Conservation (phyloP, 2,329 filamentous ascomycete species). For the Amauroascus verrucosus region DNA sequence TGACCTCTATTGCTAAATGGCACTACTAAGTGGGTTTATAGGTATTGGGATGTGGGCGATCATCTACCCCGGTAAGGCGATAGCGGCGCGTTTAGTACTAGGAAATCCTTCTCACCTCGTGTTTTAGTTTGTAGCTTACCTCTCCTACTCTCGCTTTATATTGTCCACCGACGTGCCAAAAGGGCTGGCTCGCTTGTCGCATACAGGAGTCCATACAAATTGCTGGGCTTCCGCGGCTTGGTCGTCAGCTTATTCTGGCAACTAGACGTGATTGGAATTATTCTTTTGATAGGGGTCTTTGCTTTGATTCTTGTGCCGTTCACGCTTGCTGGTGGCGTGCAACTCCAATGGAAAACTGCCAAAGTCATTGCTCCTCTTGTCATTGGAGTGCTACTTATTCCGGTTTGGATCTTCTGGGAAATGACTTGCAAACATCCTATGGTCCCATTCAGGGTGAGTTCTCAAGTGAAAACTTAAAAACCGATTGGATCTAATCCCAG, state of each 20-base stretch:
- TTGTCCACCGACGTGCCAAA: slow-evolving; percentile 45
- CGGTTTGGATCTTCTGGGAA: slow-evolving; percentile 48
- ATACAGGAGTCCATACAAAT: slow-evolving; percentile 38
- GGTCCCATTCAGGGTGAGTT: slow-evolving; percentile 45
- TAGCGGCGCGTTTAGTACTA: not conserved
- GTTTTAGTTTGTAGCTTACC: slow-evolving; percentile 42
- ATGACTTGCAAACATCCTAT: slow-evolving; percentile 42
- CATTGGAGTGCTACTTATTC: slow-evolving; percentile 42
- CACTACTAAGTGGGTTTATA: slow-evolving; percentile 1
- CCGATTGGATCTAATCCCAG: slow-evolving; percentile 4
- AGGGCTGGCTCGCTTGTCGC: slow-evolving; percentile 40
- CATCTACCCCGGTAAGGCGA: slow-evolving; percentile 41
- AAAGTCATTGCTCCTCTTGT: slow-evolving; percentile 44
- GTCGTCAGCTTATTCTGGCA: slow-evolving; percentile 45
- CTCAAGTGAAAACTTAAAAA: no score
- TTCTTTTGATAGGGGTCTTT: slow-evolving; percentile 44
- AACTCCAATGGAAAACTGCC: slow-evolving; percentile 42
- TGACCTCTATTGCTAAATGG: not conserved
- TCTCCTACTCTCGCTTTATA: slow-evolving; percentile 43
- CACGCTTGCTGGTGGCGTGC: slow-evolving; percentile 45
- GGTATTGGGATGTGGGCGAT: slow-evolving; percentile 53
- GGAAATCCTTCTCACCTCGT: not conserved
- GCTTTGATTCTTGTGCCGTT: slow-evolving; percentile 47
- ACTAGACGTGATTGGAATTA: slow-evolving; percentile 45
- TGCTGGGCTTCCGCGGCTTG: slow-evolving; percentile 32